These are phyloP conservation scores for Cardamine occulta DNA, from an alignment of 345 rosid species.

Conservation along the genomic window DNA sequence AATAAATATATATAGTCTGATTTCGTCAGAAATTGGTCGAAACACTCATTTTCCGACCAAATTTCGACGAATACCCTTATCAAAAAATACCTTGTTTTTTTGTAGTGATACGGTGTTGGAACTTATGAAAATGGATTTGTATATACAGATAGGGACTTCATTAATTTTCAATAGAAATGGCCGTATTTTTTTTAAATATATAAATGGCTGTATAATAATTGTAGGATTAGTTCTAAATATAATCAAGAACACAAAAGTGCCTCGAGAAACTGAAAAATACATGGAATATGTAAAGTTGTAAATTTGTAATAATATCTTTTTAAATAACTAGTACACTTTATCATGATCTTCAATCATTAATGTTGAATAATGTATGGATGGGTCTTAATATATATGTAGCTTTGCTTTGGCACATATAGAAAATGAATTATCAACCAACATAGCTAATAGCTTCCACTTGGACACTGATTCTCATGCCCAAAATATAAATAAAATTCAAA, in stretches of 20 bases:
- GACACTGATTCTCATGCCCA: slow-evolving; percentile 46
- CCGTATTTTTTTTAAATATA: neutral
- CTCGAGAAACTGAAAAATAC: slow-evolving; percentile 40
- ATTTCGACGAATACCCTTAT: no score
- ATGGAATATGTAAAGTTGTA: slow-evolving; percentile 42
- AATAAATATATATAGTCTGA: no score
- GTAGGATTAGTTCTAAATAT: slow-evolving; percentile 36
- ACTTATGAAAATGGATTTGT: slow-evolving; percentile 36
- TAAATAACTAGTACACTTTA: slow-evolving; percentile 18
- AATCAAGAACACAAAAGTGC: slow-evolving; percentile 40
- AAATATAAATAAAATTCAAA: slow-evolving; percentile 23
- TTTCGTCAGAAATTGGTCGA: no score
- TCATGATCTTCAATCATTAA: slow-evolving; percentile 38
- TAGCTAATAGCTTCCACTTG: slow-evolving; percentile 44
- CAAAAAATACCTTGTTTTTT: no score
- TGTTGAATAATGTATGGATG: slow-evolving; percentile 37
- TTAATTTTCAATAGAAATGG: slow-evolving; percentile 23
- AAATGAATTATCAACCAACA: slow-evolving; percentile 40
- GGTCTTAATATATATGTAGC: slow-evolving; percentile 22
- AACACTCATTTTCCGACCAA: no score
- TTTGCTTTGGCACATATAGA: slow-evolving; percentile 20
- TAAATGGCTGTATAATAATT: slow-evolving; percentile 32
- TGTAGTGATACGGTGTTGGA: slow-evolving; percentile 35
- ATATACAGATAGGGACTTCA: neutral
- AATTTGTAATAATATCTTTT: slow-evolving; percentile 28